phyloP scores from a whole-genome alignment of 2,329 filamentous ascomycete species.

The Lecanicillium sp. region DNA sequence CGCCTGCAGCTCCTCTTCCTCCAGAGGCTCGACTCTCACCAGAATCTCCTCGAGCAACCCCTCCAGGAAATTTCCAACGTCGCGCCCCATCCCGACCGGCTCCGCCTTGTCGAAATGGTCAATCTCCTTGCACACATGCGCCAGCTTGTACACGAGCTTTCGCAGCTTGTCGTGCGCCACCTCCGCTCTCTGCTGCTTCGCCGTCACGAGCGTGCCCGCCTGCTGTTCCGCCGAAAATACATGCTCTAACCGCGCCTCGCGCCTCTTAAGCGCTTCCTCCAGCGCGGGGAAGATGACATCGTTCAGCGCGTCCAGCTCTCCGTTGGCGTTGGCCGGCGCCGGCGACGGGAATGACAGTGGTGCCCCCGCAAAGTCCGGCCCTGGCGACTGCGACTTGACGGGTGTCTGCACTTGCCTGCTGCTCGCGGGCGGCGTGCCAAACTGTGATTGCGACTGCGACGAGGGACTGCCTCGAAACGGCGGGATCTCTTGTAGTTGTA shows the following conservation, averaged over 20 bases:
- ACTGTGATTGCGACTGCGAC: conserved; percentile 24
- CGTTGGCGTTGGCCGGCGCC: conserved; percentile 51
- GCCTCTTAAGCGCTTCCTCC: conserved; percentile 81
- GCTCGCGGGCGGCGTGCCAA: conserved; percentile 13
- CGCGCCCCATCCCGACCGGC: conserved; percentile 89
- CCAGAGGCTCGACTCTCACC: conserved; percentile 81
- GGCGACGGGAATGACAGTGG: conserved; percentile 51
- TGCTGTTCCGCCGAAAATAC: conserved; percentile 25
- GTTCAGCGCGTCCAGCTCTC: conserved; percentile 77
- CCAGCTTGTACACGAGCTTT: conserved; percentile 74
- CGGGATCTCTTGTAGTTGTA: conserved; percentile 49
- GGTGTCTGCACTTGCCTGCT: conserved; percentile 15
- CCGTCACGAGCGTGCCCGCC: conserved; percentile 40
- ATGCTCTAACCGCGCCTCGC: conserved; percentile 54
- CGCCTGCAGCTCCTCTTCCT: conserved; percentile 53
- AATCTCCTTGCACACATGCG: conserved; percentile 80
- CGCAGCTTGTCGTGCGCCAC: conserved; percentile 76
- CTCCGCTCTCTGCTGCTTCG: conserved; percentile 62
- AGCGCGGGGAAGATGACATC: conserved; percentile 91
- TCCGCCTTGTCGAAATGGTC: conserved; percentile 81
- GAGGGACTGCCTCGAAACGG: conserved; percentile 41
- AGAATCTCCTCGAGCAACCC: conserved; percentile 90
- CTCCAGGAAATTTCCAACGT: conserved; percentile 83
- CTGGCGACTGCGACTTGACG: conserved; percentile 27
- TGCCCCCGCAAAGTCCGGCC: conserved; percentile 26